Percentiles rank a stretch among this genome's conserved stretches.
phyloP scores from a whole-genome alignment of 768 basidiomycete genomes.

The Phaffia australis region DNA sequence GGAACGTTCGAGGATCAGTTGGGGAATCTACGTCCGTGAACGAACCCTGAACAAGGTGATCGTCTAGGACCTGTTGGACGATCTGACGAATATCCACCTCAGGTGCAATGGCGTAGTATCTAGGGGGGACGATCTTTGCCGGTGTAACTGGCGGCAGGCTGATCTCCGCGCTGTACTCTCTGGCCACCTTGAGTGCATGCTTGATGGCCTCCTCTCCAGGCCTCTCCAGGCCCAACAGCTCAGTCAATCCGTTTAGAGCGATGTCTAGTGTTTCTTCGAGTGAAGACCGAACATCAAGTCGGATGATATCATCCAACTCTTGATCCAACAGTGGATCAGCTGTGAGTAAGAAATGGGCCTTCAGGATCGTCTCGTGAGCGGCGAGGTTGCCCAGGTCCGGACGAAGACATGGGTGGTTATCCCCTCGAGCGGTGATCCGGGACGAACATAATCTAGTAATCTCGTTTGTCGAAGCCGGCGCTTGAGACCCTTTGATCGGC shows the following conservation, averaged over 20 bases:
- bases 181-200: constrained; percentile 44
- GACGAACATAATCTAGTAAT: constrained; percentile 66
- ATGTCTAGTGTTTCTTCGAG: constrained; percentile 60
- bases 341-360: constrained; percentile 55
- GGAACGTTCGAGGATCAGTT: constrained; percentile 39
- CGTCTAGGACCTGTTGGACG: constrained; percentile 43
- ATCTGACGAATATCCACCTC: constrained; percentile 54
- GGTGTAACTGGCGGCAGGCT: constrained; percentile 24
- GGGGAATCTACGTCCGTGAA: background rate
- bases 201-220: constrained; percentile 52
- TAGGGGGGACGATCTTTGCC: constrained; percentile 37
- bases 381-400: constrained; percentile 45
- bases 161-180: constrained; percentile 41
- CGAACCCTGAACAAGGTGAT: background rate
- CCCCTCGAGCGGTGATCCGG: constrained; percentile 62
- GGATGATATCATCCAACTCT: constrained; percentile 52
- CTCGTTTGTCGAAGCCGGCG: constrained; percentile 45
- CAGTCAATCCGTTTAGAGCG: constrained; percentile 51
- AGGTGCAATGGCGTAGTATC: constrained; percentile 70
- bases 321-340: constrained; percentile 42
- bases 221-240: constrained; percentile 46
- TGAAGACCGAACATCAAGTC: constrained; percentile 31
- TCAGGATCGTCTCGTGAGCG: constrained; percentile 68
- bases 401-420: constrained; percentile 69
- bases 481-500: constrained; percentile 43